phyloP scores from a whole-genome alignment of 768 basidiomycete genomes.

The Chalciporus piperatus region DNA sequence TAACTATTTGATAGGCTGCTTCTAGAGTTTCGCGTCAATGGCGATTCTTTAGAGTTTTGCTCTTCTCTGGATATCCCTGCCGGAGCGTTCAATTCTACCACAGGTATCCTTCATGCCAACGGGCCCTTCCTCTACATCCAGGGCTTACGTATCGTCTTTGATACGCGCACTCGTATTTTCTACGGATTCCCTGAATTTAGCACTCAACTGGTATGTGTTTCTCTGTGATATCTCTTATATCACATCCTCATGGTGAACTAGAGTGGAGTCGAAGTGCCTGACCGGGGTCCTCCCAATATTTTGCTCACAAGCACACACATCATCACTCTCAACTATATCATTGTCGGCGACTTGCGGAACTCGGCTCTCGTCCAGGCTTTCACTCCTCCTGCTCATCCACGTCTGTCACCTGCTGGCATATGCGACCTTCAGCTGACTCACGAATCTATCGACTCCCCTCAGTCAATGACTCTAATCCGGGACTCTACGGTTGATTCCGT shows the following conservation, averaged over 20 bases:
- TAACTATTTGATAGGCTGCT: background rate
- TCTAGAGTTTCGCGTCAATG: background rate
- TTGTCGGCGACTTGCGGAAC: no score
- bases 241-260: background rate
- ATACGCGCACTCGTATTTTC: background rate
- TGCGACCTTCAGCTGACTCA: no score
- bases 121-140: background rate
- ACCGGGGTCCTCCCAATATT: background rate
- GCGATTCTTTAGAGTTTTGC: background rate
- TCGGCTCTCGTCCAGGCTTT: no score
- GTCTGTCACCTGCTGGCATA: no score
- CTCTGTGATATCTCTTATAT: background rate
- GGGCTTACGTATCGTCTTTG: background rate
- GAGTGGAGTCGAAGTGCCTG: background rate
- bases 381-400: no score
- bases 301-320: background rate
- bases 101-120: background rate
- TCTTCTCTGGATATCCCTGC: background rate
- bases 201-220: constrained; percentile 9
- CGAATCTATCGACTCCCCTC: no score
- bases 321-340: background rate
- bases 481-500: no score
- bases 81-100: background rate
- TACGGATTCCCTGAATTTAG: background rate
- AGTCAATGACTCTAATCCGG: no score